A percentile compares a stretch with the other conserved stretches of the same genome.
These are phyloP conservation scores for Bacterosira constricta DNA, from an alignment of 108 stramenopile genomes.

Conservation along the genomic window DNA sequence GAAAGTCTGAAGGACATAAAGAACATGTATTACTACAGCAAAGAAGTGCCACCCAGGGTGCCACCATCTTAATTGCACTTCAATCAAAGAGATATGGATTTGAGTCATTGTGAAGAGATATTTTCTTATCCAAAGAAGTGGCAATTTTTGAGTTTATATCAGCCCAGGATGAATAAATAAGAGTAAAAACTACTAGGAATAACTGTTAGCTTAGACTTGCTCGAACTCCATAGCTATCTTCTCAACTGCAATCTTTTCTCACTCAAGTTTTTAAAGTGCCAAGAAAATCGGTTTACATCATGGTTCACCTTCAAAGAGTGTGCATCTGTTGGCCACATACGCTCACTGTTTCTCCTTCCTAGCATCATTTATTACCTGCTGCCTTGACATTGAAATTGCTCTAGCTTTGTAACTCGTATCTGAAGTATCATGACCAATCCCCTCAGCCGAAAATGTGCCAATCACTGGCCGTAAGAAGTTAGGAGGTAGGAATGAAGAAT, in stretches of 20 bases:
- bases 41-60: too few relatives aligned
- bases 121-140: too few relatives aligned
- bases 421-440: constrained; percentile 62
- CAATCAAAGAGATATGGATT: too few relatives aligned
- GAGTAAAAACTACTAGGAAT: background rate
- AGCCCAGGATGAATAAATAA: background rate
- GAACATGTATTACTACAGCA: too few relatives aligned
- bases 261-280: background rate
- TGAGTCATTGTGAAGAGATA: too few relatives aligned
- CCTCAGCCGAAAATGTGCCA: constrained; percentile 67
- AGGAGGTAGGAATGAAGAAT: constrained; percentile 36
- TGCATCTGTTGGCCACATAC: background rate
- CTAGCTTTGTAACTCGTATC: constrained; percentile 61
- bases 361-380: constrained; percentile 36
- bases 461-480: constrained; percentile 74
- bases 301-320: background rate
- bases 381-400: constrained; percentile 46
- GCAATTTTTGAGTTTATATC: too few relatives aligned
- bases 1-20: too few relatives aligned
- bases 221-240: too few relatives aligned
- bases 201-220: too few relatives aligned
- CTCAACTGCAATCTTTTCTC: too few relatives aligned
- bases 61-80: too few relatives aligned
- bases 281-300: background rate
- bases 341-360: background rate